Conservation (phyloP, 768 basidiomycete species). For the Filobasidium floriforme region DNA sequence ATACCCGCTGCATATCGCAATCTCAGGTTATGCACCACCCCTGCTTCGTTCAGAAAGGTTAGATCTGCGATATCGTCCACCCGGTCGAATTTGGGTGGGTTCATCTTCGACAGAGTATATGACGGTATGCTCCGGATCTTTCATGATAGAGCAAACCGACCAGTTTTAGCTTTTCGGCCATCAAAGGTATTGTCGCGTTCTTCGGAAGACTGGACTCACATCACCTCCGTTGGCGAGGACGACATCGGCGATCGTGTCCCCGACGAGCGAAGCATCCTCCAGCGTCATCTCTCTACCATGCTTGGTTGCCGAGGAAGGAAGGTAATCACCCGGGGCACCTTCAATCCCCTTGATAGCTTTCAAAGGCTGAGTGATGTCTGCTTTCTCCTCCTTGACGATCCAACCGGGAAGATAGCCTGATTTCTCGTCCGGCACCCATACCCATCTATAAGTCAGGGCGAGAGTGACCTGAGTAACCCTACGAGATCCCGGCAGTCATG, state of each 20-base stretch:
- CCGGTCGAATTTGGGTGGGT: constrained; percentile 95
- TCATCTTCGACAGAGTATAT: constrained; percentile 86
- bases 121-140: constrained; percentile 65
- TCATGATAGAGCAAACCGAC: not conserved
- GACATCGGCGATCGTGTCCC: constrained; percentile 57
- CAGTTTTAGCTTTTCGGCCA: not conserved
- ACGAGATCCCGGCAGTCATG: not conserved
- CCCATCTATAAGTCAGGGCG: constrained; percentile 50
- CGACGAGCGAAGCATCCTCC: constrained; percentile 13
- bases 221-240: constrained; percentile 78
- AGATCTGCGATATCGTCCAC: constrained; percentile 97
- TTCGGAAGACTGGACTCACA: constrained; percentile 47
- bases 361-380: not conserved
- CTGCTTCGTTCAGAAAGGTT: constrained; percentile 95
- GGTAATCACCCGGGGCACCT: not conserved
- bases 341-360: not conserved
- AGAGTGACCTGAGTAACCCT: not conserved
- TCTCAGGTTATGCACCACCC: constrained; percentile 94
- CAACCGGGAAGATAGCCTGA: constrained; percentile 92
- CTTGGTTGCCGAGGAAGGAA: not conserved
- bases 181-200: not conserved
- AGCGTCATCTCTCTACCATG: not conserved
- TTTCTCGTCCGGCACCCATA: constrained; percentile 88
- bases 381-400: constrained; percentile 56
- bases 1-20: constrained; percentile 81